phyloP scores from a whole-genome alignment of 2,329 filamentous ascomycete species.

The Cryphonectria parasitica region DNA sequence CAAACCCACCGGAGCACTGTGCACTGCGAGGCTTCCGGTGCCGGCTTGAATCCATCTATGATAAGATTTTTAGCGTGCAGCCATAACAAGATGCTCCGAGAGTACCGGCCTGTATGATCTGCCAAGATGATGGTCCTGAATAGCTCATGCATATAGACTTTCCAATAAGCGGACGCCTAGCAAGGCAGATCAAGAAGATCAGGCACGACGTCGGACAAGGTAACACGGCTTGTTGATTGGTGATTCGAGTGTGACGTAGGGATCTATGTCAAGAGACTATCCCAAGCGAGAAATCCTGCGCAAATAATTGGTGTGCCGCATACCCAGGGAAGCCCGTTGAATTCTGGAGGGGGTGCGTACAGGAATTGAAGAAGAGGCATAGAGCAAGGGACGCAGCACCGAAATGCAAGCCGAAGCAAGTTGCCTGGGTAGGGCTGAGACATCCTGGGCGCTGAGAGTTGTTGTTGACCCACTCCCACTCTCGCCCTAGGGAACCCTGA shows the following conservation, averaged over 20 bases:
- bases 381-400: background rate
- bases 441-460: background rate
- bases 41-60: background rate
- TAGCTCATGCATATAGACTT: background rate
- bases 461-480: background rate
- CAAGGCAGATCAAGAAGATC: background rate
- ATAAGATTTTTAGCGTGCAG: background rate
- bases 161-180: background rate
- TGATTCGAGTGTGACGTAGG: background rate
- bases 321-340: background rate
- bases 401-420: background rate
- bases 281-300: background rate
- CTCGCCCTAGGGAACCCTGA: too few relatives aligned
- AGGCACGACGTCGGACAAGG: background rate
- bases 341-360: background rate
- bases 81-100: background rate
- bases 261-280: background rate
- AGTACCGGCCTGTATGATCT: background rate
- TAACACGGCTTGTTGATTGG: background rate
- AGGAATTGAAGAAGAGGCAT: background rate
- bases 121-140: background rate
- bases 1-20: background rate
- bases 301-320: background rate
- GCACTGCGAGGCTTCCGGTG: background rate
- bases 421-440: background rate